Evolutionary conservation across 352 stramenopile species (phyloP).

Genomic region (Phytophthora pisi): DNA sequence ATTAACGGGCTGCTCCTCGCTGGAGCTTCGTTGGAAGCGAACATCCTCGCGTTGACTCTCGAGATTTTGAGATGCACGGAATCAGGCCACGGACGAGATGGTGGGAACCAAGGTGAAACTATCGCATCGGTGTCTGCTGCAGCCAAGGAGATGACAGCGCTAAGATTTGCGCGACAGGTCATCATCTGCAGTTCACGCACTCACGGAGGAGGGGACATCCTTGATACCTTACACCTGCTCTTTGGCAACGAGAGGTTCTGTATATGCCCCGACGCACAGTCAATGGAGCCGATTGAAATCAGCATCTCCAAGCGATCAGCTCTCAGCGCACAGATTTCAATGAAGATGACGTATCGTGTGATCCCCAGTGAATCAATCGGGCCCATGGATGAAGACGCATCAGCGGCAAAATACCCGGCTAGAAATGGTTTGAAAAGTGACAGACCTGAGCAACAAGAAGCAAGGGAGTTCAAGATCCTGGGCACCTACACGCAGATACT

Average conservation of each 20-base stretch:
- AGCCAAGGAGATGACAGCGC: slow-evolving; percentile 48
- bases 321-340: slow-evolving; percentile 40
- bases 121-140: neutral
- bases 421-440: neutral
- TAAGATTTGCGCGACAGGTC: slow-evolving; percentile 61
- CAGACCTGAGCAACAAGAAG: slow-evolving; percentile 1
- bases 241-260: slow-evolving; percentile 53
- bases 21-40: slow-evolving; percentile 39
- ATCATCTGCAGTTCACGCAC: slow-evolving; percentile 70
- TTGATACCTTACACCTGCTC: slow-evolving; percentile 64
- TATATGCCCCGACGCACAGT: slow-evolving; percentile 54
- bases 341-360: slow-evolving; percentile 52
- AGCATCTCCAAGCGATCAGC: slow-evolving; percentile 24
- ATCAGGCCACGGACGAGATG: neutral
- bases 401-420: neutral
- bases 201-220: slow-evolving; percentile 67
- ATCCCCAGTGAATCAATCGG: slow-evolving; percentile 31
- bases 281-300: slow-evolving; percentile 53
- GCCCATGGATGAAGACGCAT: slow-evolving; percentile 12
- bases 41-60: slow-evolving; percentile 29
- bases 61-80: slow-evolving; percentile 27
- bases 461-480: slow-evolving; percentile 35
- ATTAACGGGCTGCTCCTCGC: slow-evolving; percentile 55
- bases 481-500: slow-evolving; percentile 42
- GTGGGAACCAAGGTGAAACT: neutral